A percentile compares a stretch with the other conserved stretches of the same genome.
These are phyloP conservation scores for Leccinellum rugosiceps DNA, from an alignment of 768 basidiomycete genomes.

Conservation along the genomic window DNA sequence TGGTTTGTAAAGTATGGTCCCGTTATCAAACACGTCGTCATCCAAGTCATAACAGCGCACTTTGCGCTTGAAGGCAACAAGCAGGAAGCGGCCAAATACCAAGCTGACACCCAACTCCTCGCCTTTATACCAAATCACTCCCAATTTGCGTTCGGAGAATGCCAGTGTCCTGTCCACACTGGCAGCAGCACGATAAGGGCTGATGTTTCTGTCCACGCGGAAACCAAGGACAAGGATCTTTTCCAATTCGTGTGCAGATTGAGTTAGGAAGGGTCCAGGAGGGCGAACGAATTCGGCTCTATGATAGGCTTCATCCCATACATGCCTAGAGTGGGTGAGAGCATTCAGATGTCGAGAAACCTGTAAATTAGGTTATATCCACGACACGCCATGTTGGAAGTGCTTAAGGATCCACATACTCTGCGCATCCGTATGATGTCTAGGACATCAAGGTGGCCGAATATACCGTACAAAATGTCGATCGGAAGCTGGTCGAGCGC, in stretches of 20 bases:
- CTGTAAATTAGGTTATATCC: background rate
- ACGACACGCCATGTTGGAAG: background rate
- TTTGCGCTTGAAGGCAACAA: slow-evolving; percentile 11
- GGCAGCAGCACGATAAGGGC: background rate
- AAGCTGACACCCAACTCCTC: background rate
- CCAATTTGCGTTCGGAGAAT: background rate
- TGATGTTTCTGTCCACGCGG: slow-evolving; percentile 7
- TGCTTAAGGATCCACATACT: slow-evolving; percentile 4
- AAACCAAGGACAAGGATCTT: slow-evolving; percentile 5
- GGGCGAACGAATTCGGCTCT: slow-evolving; percentile 9
- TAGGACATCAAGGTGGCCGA: slow-evolving; percentile 13
- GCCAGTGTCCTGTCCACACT: background rate
- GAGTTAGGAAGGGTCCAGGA: slow-evolving; percentile 16
- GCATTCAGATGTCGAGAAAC: slow-evolving; percentile 10
- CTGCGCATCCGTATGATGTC: slow-evolving; percentile 18
- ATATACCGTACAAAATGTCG: slow-evolving; percentile 10
- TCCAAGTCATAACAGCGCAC: slow-evolving; percentile 15
- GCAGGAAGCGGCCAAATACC: slow-evolving; percentile 6
- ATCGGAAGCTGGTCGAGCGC: slow-evolving; percentile 12
- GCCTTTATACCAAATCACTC: slow-evolving; percentile 8
- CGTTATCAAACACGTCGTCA: background rate
- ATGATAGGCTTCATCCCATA: slow-evolving; percentile 19
- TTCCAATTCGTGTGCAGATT: slow-evolving; percentile 16
- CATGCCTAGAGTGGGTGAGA: slow-evolving; percentile 2
- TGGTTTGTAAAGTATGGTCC: slow-evolving; percentile 8